phyloP scores from a whole-genome alignment of 2,329 filamentous ascomycete genomes.

The Endothia cerciana region DNA sequence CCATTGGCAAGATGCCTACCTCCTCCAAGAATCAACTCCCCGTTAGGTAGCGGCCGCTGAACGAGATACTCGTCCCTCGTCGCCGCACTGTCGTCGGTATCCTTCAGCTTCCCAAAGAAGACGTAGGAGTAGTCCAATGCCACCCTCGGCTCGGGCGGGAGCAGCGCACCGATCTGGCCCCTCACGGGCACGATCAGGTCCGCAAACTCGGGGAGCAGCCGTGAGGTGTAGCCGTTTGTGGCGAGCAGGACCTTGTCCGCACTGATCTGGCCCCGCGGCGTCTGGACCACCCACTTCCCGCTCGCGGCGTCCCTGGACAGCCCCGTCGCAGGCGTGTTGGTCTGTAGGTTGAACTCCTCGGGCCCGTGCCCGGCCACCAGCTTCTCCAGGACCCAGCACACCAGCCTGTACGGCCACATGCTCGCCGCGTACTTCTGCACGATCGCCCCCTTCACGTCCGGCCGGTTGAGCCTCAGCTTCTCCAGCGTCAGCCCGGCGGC shows the following conservation, averaged over 20 bases:
- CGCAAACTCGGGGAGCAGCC: slow-evolving; percentile 69
- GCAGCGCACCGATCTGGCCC: slow-evolving; percentile 71
- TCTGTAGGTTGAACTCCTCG: slow-evolving; percentile 71
- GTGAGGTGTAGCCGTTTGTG: slow-evolving; percentile 83
- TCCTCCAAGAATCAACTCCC: slow-evolving; percentile 72
- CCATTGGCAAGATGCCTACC: slow-evolving; percentile 61
- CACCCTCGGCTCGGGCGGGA: slow-evolving; percentile 52
- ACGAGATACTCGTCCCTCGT: slow-evolving; percentile 73
- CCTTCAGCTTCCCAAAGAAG: slow-evolving; percentile 52
- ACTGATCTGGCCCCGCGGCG: slow-evolving; percentile 67
- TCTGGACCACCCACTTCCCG: slow-evolving; percentile 63
- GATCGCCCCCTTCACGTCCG: slow-evolving; percentile 64
- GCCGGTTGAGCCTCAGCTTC: slow-evolving; percentile 52
- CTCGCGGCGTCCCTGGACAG: slow-evolving; percentile 37
- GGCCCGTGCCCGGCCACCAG: slow-evolving; percentile 48
- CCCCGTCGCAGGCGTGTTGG: slow-evolving; percentile 66
- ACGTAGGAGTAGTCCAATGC: slow-evolving; percentile 64
- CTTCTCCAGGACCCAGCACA: slow-evolving; percentile 69
- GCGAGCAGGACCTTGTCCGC: slow-evolving; percentile 72
- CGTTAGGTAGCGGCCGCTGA: slow-evolving; percentile 63
- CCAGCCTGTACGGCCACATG: slow-evolving; percentile 84
- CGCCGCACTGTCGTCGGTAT: slow-evolving; percentile 33
- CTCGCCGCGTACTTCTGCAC: slow-evolving; percentile 68
- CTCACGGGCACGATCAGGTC: slow-evolving; percentile 77
- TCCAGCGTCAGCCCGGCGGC: slow-evolving; percentile 45